Percentiles rank a stretch among this genome's conserved stretches.
phyloP scores from a whole-genome alignment of 179 eudicot species.

The Dionaea muscipula region DNA sequence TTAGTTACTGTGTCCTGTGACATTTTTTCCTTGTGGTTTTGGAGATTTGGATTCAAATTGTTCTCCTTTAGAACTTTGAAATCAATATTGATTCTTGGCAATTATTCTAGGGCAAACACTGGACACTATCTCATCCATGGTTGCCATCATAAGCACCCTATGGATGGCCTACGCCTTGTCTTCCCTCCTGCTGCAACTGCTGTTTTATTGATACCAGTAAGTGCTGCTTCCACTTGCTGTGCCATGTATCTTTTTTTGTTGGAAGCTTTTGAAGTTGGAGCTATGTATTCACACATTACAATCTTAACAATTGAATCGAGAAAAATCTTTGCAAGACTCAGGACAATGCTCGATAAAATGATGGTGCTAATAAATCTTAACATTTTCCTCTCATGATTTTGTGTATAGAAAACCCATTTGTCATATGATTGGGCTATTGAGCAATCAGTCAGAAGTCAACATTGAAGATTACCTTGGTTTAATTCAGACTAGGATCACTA shows the following conservation, averaged over 20 bases:
- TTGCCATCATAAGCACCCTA: conserved; percentile 97
- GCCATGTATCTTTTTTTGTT: neutral
- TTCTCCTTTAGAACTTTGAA: neutral
- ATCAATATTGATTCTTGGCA: conserved; percentile 4
- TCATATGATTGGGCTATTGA: no score
- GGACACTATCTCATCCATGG: conserved; percentile 89
- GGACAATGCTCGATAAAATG: no score
- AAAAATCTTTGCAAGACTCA: no score
- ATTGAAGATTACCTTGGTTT: no score
- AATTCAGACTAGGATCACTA: no score
- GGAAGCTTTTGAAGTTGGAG: neutral
- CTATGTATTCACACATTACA: no score
- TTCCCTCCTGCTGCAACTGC: conserved; percentile 95
- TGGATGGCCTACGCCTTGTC: conserved; percentile 93
- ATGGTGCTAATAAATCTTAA: no score
- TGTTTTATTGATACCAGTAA: conserved; percentile 59
- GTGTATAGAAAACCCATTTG: no score
- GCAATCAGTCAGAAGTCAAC: no score
- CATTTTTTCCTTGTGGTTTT: neutral
- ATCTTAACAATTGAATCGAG: no score
- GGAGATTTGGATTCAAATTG: neutral
- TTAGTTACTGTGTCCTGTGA: conserved; percentile 20
- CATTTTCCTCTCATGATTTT: no score
- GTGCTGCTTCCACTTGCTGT: conserved; percentile 6
- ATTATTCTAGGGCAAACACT: conserved; percentile 65